Evolutionary conservation across 2,329 filamentous ascomycete genomes (phyloP).

Genomic region (Immersiporthe knoxdaviesiana): DNA sequence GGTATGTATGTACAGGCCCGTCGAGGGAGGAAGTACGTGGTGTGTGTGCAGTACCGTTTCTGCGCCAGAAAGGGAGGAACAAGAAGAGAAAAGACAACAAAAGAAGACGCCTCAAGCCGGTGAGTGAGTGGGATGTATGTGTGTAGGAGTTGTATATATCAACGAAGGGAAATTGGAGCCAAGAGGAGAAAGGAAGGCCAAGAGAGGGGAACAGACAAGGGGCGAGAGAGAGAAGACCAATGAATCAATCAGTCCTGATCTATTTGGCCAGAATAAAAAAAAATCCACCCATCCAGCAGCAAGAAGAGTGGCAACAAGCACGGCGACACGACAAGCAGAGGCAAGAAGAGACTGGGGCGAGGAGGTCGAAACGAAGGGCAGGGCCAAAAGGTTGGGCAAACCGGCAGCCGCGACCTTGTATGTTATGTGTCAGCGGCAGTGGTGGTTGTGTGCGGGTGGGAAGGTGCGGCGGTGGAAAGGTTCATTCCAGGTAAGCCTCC

Average conservation of each 20-base stretch:
- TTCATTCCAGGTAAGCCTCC: slow-evolving; percentile 12
- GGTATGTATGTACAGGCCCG: slow-evolving; percentile 1
- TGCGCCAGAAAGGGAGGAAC: not conserved
- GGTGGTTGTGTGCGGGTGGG: slow-evolving; percentile 1
- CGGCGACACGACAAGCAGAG: not conserved
- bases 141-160: not conserved
- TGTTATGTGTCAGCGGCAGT: not conserved
- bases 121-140: not conserved
- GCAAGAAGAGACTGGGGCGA: not conserved
- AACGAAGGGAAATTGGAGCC: not conserved
- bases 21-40: not conserved
- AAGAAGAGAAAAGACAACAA: too few relatives aligned
- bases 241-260: not conserved
- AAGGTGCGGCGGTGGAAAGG: slow-evolving; percentile 6
- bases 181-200: not conserved
- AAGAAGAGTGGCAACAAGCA: not conserved
- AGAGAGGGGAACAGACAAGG: slow-evolving; percentile 6
- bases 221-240: not conserved
- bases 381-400: slow-evolving; percentile 8
- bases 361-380: slow-evolving; percentile 8
- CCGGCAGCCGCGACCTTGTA: slow-evolving; percentile 18
- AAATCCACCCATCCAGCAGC: not conserved
- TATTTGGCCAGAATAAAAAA: not conserved
- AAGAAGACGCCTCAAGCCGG: not conserved
- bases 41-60: not conserved